Conservation (phyloP, 768 basidiomycete genomes). For the Kondoa malvinella region DNA sequence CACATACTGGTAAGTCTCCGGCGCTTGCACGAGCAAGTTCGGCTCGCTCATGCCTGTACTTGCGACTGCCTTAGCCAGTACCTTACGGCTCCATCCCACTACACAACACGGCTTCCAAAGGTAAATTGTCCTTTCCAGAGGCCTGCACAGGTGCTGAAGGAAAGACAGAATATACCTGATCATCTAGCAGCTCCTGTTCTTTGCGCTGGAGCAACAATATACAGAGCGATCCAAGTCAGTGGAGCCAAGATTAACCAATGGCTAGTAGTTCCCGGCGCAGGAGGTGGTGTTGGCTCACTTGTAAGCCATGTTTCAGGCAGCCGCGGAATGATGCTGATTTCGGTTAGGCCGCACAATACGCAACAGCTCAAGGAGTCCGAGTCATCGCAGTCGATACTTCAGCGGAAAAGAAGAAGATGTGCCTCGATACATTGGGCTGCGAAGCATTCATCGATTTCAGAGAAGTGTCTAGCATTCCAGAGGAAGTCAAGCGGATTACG, state of each 20-base stretch:
- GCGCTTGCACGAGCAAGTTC: background rate
- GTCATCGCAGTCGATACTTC: slow-evolving; percentile 67
- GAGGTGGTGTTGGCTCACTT: background rate
- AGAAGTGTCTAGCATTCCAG: slow-evolving; percentile 46
- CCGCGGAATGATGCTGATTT: no score
- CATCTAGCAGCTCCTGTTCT: background rate
- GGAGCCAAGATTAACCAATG: background rate
- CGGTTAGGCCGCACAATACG: slow-evolving; percentile 51
- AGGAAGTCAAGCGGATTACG: slow-evolving; percentile 46
- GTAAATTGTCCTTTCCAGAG: no score
- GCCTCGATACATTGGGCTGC: slow-evolving; percentile 44
- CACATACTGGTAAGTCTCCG: no score
- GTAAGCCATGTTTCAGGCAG: no score
- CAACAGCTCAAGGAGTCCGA: slow-evolving; percentile 53
- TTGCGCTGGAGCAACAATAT: background rate
- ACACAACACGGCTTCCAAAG: background rate
- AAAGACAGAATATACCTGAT: background rate
- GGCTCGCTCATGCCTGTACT: background rate
- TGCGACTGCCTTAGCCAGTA: background rate
- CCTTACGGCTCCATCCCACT: background rate
- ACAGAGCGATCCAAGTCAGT: background rate
- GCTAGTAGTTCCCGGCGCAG: background rate
- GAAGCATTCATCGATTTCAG: slow-evolving; percentile 56
- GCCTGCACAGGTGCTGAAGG: no score
- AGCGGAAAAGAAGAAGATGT: slow-evolving; percentile 50